Evolutionary conservation across 345 rosid species (phyloP), one percentile per base, ranked within the genome.

Genomic region (Mallotus nudiflorus): DNA sequence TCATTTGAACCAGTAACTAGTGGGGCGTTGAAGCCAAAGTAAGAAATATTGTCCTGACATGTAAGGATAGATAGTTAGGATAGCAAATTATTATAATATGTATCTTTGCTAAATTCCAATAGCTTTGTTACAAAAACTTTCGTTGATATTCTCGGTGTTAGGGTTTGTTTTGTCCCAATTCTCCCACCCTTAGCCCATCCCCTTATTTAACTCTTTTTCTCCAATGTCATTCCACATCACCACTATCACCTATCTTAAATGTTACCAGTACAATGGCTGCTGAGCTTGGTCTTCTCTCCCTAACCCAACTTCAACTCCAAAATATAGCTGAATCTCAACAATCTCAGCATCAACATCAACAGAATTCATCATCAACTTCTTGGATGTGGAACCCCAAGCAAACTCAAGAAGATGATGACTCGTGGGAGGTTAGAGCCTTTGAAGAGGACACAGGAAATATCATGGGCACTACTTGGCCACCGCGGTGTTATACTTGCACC

Each of bases 381-480:
- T 83, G 83, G 88, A 87, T 83, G 86, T 91, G 92, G 97, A 90
- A 88, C 82, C 88, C 87, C 75, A 86, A 78, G 45, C 79, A 69
- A 68, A 45, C 51, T 28, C 86, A 79, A 13, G 81, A 86, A 33
- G 94, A 88, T 0, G 97, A 91, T 59, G 97, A 89, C 53, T 90
- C 97, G 19, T 92, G 99, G 99, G 97, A 92, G 82, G 99, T 89
- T 20, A 83, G 83, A 73, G 98, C 98, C 56, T 94, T 91, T 35
- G 92, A 85, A 28, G 95, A 94, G 68, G 99, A 95, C 71, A 88
- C 92, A 9, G 82, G 84, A 15, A 88, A 80, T 76, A 65, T 78
- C 59, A 81, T 86, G 85, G 97, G 97, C 58, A 79, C 96, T 59
- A 92, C 97, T 35, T 95, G 97, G 97, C 99, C 99, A 5, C 99